Evolutionary conservation across 345 rosid species (phyloP).

Genomic region (Trapa incisa): DNA sequence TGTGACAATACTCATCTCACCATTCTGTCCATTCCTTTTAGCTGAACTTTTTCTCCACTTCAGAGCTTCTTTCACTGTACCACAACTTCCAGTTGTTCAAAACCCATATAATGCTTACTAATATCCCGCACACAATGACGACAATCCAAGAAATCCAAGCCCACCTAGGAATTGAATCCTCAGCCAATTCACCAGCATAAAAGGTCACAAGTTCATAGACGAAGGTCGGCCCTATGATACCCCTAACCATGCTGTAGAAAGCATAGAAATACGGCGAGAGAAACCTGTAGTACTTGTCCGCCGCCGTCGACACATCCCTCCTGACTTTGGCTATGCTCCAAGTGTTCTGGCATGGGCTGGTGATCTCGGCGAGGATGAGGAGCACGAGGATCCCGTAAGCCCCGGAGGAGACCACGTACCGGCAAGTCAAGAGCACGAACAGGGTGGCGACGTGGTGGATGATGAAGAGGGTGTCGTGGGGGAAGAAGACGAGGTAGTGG

Average conservation of each 20-base stretch:
- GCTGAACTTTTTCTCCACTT: conserved; percentile 8
- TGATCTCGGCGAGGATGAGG: conserved; percentile 60
- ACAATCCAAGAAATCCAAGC: conserved; percentile 79
- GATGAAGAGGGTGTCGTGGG: conserved; percentile 54
- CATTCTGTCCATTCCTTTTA: neutral
- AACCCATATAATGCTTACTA: conserved; percentile 58
- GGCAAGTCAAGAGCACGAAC: conserved; percentile 57
- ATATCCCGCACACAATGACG: conserved; percentile 41
- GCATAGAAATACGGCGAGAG: conserved; percentile 43
- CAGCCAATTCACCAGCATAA: conserved; percentile 30
- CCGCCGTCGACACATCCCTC: conserved; percentile 28
- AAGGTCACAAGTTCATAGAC: conserved; percentile 39
- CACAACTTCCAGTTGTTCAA: conserved; percentile 42
- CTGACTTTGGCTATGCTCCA: conserved; percentile 45
- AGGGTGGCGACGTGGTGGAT: conserved; percentile 78
- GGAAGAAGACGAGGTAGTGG: conserved; percentile 58
- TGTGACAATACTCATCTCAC: neutral
- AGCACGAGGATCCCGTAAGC: conserved; percentile 49
- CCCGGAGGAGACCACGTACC: conserved; percentile 41
- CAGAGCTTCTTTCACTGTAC: conserved; percentile 25
- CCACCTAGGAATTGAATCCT: conserved; percentile 49
- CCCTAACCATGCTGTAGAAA: conserved; percentile 52
- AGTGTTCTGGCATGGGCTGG: conserved; percentile 66
- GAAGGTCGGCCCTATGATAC: conserved; percentile 47
- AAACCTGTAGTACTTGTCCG: conserved; percentile 27